Base-by-base conservation (phyloP, 176 grass and related monocot genomes). In the Typha latifolia region DNA sequence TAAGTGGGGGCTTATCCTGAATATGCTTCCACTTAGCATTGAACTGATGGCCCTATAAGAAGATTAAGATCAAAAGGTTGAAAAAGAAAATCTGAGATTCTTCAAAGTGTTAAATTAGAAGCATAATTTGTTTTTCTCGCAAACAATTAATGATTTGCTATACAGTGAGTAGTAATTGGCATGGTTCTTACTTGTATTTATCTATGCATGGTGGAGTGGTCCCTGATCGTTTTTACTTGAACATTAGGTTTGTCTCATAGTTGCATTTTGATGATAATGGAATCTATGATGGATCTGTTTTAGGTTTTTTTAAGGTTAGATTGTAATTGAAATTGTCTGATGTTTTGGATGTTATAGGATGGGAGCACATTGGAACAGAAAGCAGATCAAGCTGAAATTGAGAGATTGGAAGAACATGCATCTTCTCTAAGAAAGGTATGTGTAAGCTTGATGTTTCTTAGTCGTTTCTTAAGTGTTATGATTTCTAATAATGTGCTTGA, bases 371-470 rank as follows among this genome's bases (percentile, higher is more conserved):
- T 81, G 49, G 81, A 78, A 77, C 49, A 47, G 0, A 82, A 81
- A 87, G 47, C 32, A 51, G 84, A 93, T 63, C 43, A 72, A 69
- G 51, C 67, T 74, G 85, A 93, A 72, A 69, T 93, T n/a, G 84
- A 93, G 66, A 90, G 81, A 67, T 79, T 99, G 81, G 89, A 99
- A 81, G 86, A 84, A 14, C 79, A 68, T 70, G 89, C 89, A 48
- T 71, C 86, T 74, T 62, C 89, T 75, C 77, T 99, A 37, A 89
- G 86, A 93, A 99, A 87, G 89, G 94, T 99, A 68, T 47, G 78
- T 22, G 0, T 62, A 19, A 9, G 16, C 20, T 14, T 57, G n/a
- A 19, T 5, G 7, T 14, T 55, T 19, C n/a, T 16, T 57, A 21
- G 20, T 19, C 20, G 22, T 57, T 57, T 9, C 20, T 8, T 57